These are phyloP conservation scores for Russula dissimulans DNA, from an alignment of 768 basidiomycete species.

Conservation along the genomic window DNA sequence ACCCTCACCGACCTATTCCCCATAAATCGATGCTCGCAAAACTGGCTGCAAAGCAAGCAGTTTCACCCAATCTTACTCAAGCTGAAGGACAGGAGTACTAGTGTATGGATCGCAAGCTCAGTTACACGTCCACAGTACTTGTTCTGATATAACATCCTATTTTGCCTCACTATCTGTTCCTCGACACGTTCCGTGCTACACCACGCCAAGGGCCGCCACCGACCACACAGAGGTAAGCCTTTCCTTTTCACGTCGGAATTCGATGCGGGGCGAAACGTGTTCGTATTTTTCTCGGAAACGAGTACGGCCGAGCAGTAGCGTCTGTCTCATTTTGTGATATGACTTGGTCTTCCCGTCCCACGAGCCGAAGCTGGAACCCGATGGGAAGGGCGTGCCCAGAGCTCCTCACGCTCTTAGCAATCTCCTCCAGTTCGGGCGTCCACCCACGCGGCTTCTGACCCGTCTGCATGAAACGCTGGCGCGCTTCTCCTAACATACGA, in stretches of 20 bases:
- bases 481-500: constrained; percentile 21
- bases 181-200: neutral
- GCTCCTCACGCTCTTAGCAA: neutral
- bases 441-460: constrained; percentile 3
- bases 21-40: constrained; percentile 6
- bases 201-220: neutral
- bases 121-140: neutral
- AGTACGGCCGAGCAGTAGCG: neutral
- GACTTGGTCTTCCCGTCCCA: constrained; percentile 4
- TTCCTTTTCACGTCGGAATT: constrained; percentile 20
- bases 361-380: constrained; percentile 7
- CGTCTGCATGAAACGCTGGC: neutral
- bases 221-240: constrained; percentile 17
- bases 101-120: neutral
- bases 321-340: neutral
- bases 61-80: neutral
- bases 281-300: neutral
- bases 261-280: constrained; percentile 4
- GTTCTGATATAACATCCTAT: neutral
- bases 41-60: neutral
- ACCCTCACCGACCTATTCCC: constrained; percentile 11
- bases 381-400: constrained; percentile 11
- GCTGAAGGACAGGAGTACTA: neutral
- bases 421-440: constrained; percentile 11
- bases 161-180: neutral